Evolutionary conservation across 306 rosid genomes (phyloP), one percentile per base, ranked within the genome.

Genomic region (Ormosia emarginata): DNA sequence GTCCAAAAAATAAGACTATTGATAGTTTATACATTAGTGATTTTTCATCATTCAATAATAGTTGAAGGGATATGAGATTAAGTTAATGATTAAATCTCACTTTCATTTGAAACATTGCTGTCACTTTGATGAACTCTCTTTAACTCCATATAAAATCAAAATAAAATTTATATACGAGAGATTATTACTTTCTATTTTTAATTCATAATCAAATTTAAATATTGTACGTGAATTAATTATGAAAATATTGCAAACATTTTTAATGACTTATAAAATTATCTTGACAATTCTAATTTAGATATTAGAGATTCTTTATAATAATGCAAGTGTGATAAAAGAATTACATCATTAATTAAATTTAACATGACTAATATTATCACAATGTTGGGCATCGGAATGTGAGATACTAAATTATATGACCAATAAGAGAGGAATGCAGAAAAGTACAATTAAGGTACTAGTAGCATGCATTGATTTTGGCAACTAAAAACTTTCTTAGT

Each of bases 381-480:
- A 49, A 64, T 52, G 63, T 33, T 56, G 34, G 15, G 71, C 41
- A 58, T 70, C 36, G 63, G 63, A 58, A 69, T 11, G 78, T 36
- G 83, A 59, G 12, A 58, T 44, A 33, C 9, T 40, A 56, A 41
- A 56, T 41, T 5, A 79, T 37, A 24, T 36, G 74, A 34, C 11
- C 53, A 70, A 80, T 80, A 12, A 70, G 10, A 58, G 62, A 12
- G 71, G 66, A 52, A n/a, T 0, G 66, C 33, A 65, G 55, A 34
- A 63, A 65, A 55, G 85, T 81, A 82, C 81, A 44, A 66, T 5
- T 36, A 52, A 57, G 76, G 85, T 75, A 82, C 63, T 64, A 59
- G 75, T 74, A 81, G 29, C 49, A 2, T 68, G 82, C 73, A 36
- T 76, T 47, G 73, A 47, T 46, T 58, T 82, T 59, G 56, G 65